Base-by-base conservation (phyloP, 805 yeast genomes). In the Ogataea parapolymorpha region DNA sequence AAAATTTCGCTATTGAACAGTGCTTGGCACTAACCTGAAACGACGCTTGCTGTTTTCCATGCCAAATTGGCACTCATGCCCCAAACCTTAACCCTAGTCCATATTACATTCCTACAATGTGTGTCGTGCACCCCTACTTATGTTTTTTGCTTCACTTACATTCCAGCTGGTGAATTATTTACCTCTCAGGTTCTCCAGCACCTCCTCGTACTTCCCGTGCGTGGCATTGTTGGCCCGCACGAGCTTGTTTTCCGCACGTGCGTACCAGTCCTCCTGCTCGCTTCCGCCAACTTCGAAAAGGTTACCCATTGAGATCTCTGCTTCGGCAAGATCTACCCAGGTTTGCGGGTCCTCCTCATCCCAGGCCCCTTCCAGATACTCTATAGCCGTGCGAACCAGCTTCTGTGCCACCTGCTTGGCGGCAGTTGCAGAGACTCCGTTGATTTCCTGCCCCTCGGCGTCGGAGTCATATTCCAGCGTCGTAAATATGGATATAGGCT, bases 261-360 rank as follows among this genome's bases (percentile, higher is more conserved):
- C 61, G 59, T 90, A 90, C 37, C 74, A 66, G 5, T 68, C 53
- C 45, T 82, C 85, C 64, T 88, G 95, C 31, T 81, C 84, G 25
- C 67, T 65, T 37, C 82, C 71, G 20, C 82, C 88, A 18, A 76
- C 65, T 7, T 81, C 85, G 45, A 74, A 70, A 37, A 89, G 59
- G 53, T 89, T 90, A 12, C 90, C 96, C 50, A 85, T 65, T 12
- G 84, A 77, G 26, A 91, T 86, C 54, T 78, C 69, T 1, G 95
- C 90, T 61, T 91, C 98, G 1, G 96, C 96, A 33, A 85, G 72
- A 55, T 79, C 76, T 10, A 82, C 95, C 86, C 91, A 84, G 5
- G 84, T 71, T 44, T 81, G 82, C 0, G 95, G 95, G 29, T 83
- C 87, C 33, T 81, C 85, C 14, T 77, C 80, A 37, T 79, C 79